Conservation (phyloP, 106 monocot species). For the Apostasia shenzhenica region DNA sequence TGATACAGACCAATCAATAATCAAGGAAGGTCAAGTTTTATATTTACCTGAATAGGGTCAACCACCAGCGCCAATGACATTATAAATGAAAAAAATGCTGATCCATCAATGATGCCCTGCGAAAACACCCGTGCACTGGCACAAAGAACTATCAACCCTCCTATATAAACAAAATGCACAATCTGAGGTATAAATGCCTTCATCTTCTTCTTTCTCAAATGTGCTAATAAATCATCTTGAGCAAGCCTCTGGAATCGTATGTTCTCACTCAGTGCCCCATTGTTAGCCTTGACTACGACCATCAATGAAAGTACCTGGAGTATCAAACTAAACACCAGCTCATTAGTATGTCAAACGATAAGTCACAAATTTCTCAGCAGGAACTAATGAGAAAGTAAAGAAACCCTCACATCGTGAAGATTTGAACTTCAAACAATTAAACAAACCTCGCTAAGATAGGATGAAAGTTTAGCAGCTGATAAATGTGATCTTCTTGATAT, state of each 20-base stretch:
- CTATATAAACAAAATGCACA: constrained; percentile 41
- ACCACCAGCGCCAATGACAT: constrained; percentile 56
- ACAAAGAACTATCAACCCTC: constrained; percentile 50
- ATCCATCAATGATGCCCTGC: constrained; percentile 31
- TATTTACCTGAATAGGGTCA: constrained; percentile 67
- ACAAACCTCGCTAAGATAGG: constrained; percentile 72
- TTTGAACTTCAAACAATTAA: background rate
- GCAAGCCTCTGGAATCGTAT: constrained; percentile 52
- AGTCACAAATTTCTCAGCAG: constrained; percentile 3
- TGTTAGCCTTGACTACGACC: constrained; percentile 72
- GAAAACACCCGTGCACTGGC: constrained; percentile 37
- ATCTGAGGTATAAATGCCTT: constrained; percentile 74
- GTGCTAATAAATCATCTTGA: constrained; percentile 29
- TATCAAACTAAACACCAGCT: constrained; percentile 10
- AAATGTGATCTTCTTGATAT: constrained; percentile 55
- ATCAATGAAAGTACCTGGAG: constrained; percentile 71
- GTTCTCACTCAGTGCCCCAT: constrained; percentile 58
- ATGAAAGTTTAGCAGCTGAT: constrained; percentile 52
- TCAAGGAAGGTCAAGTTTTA: background rate
- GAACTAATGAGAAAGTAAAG: background rate
- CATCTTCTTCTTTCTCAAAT: constrained; percentile 65
- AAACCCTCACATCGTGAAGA: background rate
- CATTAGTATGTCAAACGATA: constrained; percentile 10
- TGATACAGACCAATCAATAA: too few species aligned
- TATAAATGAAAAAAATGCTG: constrained; percentile 51